Evolutionary conservation across 2,329 filamentous ascomycete species (phyloP).

Genomic region (Nigrospora osmanthi): DNA sequence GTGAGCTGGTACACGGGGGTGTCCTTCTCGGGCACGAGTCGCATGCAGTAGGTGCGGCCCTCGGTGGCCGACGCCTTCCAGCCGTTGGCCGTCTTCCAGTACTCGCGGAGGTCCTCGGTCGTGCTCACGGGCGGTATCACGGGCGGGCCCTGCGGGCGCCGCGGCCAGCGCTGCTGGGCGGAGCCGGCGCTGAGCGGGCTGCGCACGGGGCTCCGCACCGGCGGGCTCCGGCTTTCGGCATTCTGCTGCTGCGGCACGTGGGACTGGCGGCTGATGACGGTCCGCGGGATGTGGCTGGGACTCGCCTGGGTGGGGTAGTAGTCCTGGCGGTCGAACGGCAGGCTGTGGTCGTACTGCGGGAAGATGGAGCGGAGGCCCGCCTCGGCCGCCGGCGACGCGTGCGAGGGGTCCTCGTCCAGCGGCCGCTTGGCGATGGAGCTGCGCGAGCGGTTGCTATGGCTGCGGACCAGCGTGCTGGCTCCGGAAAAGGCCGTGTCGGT

Average conservation of each 20-base stretch:
- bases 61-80: constrained; percentile 56
- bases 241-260: constrained; percentile 37
- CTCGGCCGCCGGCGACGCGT: constrained; percentile 12
- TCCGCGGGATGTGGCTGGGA: constrained; percentile 54
- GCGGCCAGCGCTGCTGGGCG: constrained; percentile 15
- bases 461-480: constrained; percentile 39
- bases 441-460: constrained; percentile 40
- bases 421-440: constrained; percentile 52
- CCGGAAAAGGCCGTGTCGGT: constrained; percentile 45
- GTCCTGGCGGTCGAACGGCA: constrained; percentile 58
- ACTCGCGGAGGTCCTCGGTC: constrained; percentile 53
- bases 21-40: constrained; percentile 46
- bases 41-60: constrained; percentile 51
- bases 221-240: constrained; percentile 17
- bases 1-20: constrained; percentile 61
- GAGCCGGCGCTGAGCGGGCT: constrained; percentile 23
- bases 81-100: constrained; percentile 65
- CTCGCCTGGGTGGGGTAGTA: constrained; percentile 63
- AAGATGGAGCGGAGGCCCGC: constrained; percentile 63
- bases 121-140: constrained; percentile 42
- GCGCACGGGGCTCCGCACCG: constrained; percentile 19
- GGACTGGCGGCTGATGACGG: constrained; percentile 57
- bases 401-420: constrained; percentile 23
- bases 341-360: constrained; percentile 61
- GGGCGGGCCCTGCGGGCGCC: constrained; percentile 31